Percentiles rank a stretch among this genome's conserved stretches.
phyloP scores from a whole-genome alignment of 768 basidiomycete genomes.

The Suillus subaureus region DNA sequence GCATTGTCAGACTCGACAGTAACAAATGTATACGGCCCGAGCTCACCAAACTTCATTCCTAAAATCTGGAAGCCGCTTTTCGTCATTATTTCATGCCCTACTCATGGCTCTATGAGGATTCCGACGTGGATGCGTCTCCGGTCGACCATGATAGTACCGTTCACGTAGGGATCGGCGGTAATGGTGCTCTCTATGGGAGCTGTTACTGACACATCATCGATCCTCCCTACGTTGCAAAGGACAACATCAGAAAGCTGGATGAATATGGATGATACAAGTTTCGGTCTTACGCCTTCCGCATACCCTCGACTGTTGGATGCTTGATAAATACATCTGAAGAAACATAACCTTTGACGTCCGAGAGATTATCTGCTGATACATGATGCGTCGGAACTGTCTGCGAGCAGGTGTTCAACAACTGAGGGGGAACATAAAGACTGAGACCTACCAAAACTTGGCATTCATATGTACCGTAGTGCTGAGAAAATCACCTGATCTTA shows the following conservation, averaged over 20 bases:
- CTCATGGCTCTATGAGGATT: constrained; percentile 34
- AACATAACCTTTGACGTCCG: constrained; percentile 43
- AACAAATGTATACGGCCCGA: neutral
- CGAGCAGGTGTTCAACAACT: neutral
- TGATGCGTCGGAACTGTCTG: constrained; percentile 32
- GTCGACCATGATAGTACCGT: constrained; percentile 43
- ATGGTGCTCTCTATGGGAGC: constrained; percentile 37
- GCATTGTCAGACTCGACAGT: neutral
- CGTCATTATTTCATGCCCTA: constrained; percentile 34
- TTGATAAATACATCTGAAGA: constrained; percentile 45
- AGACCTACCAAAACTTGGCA: constrained; percentile 39
- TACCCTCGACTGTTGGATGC: constrained; percentile 43
- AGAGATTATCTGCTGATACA: constrained; percentile 35
- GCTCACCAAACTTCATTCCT: constrained; percentile 42
- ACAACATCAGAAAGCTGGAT: neutral
- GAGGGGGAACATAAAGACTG: neutral
- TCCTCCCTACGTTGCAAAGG: constrained; percentile 37
- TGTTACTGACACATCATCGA: constrained; percentile 36
- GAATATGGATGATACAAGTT: neutral
- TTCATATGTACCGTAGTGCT: constrained; percentile 41
- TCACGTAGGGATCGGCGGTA: constrained; percentile 21
- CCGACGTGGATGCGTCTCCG: constrained; percentile 32
- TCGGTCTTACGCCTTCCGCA: constrained; percentile 35
- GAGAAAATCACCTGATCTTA: constrained; percentile 36
- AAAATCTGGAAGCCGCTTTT: constrained; percentile 28